A percentile compares a stretch with the other conserved stretches of the same genome.
phyloP scores from a whole-genome alignment of 306 rosid species.

The Prunus davidiana region DNA sequence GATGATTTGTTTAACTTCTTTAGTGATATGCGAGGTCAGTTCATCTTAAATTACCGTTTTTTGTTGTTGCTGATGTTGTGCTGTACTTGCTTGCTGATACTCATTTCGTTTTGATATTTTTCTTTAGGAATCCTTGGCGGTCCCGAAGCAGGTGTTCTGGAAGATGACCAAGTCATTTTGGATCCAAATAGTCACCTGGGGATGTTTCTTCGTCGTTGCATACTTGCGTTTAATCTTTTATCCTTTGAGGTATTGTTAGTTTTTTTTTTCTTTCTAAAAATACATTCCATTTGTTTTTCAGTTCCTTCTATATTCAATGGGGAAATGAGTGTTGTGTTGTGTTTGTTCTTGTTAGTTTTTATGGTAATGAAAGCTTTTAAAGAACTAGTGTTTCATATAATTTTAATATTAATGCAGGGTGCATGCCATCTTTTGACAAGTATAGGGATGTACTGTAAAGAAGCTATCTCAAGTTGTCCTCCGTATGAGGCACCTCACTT shows the following conservation, averaged over 20 bases:
- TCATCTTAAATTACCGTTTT: not conserved
- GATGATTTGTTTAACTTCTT: constrained; percentile 91
- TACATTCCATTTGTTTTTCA: not conserved
- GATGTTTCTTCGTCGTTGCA: constrained; percentile 76
- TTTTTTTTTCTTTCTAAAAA: not conserved
- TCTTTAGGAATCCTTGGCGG: constrained; percentile 76
- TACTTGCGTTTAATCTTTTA: constrained; percentile 84
- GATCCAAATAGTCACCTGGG: constrained; percentile 81
- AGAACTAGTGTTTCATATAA: not conserved
- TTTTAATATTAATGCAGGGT: constrained; percentile 62
- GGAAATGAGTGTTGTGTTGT: not conserved
- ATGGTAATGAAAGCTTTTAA: not conserved
- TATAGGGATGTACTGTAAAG: constrained; percentile 72
- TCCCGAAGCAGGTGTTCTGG: constrained; percentile 66
- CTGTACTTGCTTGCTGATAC: not conserved
- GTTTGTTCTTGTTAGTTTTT: not conserved
- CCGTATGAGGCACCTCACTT: constrained; percentile 56
- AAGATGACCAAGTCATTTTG: constrained; percentile 77
- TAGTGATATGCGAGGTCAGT: constrained; percentile 73
- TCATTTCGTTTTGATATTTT: not conserved
- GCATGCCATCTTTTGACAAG: constrained; percentile 76
- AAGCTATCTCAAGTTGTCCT: constrained; percentile 59
- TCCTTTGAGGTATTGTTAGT: constrained; percentile 67
- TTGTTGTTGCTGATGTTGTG: not conserved
- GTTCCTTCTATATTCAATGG: not conserved